Evolutionary conservation across 805 yeast species (phyloP).

Genomic region (Pichia thaimueangensis): DNA sequence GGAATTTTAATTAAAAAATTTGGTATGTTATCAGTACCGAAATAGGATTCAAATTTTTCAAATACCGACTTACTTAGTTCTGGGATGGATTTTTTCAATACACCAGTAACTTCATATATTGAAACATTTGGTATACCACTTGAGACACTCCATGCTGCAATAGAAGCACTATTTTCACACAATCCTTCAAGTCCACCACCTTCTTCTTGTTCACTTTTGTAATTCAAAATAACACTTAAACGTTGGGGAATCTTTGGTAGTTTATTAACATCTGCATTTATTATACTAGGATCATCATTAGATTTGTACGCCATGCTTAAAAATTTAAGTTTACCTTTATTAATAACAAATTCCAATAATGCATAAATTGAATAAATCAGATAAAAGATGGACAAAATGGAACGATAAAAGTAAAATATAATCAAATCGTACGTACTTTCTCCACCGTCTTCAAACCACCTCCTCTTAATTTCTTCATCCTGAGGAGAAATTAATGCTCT

Average conservation of each 20-base stretch:
- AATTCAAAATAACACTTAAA: constrained; percentile 67
- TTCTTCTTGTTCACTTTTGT: constrained; percentile 71
- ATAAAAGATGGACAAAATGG: constrained; percentile 45
- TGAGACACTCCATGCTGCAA: constrained; percentile 83
- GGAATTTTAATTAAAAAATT: constrained; percentile 59
- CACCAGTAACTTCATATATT: constrained; percentile 76
- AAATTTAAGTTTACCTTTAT: constrained; percentile 49
- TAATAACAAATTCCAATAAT: constrained; percentile 43
- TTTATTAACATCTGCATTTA: constrained; percentile 72
- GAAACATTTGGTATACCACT: constrained; percentile 72
- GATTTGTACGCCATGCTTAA: constrained; percentile 61
- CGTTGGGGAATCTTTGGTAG: constrained; percentile 72
- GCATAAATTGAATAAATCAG: constrained; percentile 51
- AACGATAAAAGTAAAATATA: constrained; percentile 37
- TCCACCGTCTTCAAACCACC: constrained; percentile 8
- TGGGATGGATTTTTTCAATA: constrained; percentile 47
- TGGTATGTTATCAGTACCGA: constrained; percentile 67
- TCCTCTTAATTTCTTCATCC: constrained; percentile 10
- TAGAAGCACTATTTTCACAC: constrained; percentile 67
- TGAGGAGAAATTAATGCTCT: constrained; percentile 18
- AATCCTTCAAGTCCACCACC: constrained; percentile 87
- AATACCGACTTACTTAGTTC: constrained; percentile 51
- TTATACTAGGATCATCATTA: constrained; percentile 73
- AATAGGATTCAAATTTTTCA: constrained; percentile 59
- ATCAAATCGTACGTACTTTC: constrained; percentile 8